Evolutionary conservation across 1,284 basidiomycete genomes (phyloP).

Genomic region (Leucoagaricus sp.): DNA sequence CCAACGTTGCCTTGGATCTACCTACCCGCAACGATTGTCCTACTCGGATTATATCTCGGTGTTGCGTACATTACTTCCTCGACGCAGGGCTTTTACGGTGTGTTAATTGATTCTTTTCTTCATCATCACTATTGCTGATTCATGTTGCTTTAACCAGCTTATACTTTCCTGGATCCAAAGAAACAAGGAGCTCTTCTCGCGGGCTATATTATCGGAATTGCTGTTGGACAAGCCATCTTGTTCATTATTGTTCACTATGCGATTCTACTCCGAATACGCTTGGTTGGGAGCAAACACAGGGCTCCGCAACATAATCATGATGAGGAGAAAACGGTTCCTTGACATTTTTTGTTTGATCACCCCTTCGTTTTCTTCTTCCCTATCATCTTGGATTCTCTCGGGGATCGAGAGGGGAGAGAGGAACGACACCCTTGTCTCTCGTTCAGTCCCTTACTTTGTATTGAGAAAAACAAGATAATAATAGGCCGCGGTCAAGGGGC

Average conservation of each 20-base stretch:
- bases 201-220: conserved; percentile 61
- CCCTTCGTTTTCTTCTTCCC: too few relatives aligned
- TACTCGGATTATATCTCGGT: conserved; percentile 60
- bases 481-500: too few relatives aligned
- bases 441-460: too few relatives aligned
- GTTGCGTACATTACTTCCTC: conserved; percentile 65
- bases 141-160: conserved; percentile 26
- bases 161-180: conserved; percentile 36
- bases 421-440: too few relatives aligned
- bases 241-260: conserved; percentile 43
- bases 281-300: background rate
- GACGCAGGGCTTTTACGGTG: conserved; percentile 65
- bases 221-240: conserved; percentile 43
- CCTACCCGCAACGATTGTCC: conserved; percentile 45
- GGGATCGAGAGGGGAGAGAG: too few relatives aligned
- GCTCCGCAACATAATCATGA: too few relatives aligned
- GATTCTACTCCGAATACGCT: conserved; percentile 20
- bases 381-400: too few relatives aligned
- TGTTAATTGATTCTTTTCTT: conserved; percentile 24
- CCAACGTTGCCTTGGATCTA: conserved; percentile 56
- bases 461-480: too few relatives aligned
- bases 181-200: conserved; percentile 28
- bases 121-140: background rate
- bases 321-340: too few relatives aligned
- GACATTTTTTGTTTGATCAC: too few relatives aligned